phyloP scores from a whole-genome alignment of 2,329 filamentous ascomycete genomes.

The Samsoniella hepiali region DNA sequence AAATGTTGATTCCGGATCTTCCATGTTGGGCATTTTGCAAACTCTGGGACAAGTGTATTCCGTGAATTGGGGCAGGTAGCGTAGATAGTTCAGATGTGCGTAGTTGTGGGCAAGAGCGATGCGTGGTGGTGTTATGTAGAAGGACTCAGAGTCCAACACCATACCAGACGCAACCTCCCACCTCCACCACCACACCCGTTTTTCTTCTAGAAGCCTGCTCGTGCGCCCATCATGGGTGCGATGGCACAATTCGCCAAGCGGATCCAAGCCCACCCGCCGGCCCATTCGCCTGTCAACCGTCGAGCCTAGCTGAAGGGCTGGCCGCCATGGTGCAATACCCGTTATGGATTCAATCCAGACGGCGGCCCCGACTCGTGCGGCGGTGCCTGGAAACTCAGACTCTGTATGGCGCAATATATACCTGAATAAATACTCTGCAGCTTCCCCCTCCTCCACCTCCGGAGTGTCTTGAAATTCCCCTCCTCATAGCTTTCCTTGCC shows the following conservation, averaged over 20 bases:
- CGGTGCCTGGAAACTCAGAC: neutral
- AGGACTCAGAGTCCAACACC: no score
- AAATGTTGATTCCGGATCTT: neutral
- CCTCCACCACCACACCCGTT: neutral
- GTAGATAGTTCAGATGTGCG: no score
- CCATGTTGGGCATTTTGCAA: neutral
- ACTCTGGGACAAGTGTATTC: neutral
- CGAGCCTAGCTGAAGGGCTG: neutral
- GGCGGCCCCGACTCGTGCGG: constrained; percentile 5
- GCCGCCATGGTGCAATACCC: constrained; percentile 12
- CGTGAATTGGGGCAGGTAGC: no score
- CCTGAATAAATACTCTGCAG: neutral
- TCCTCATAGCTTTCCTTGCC: neutral
- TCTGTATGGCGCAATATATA: neutral
- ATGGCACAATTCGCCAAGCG: constrained; percentile 18
- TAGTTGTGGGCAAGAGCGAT: no score
- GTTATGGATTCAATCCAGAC: neutral
- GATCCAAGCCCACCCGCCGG: neutral
- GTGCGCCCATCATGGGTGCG: constrained; percentile 12
- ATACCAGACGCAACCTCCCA: no score
- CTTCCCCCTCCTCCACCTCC: neutral
- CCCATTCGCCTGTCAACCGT: neutral
- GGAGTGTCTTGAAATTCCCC: neutral
- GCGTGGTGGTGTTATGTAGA: no score
- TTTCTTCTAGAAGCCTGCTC: constrained; percentile 6